These are phyloP conservation scores for Sporobolomyces roseus DNA, from an alignment of 768 basidiomycete genomes.

Conservation along the genomic window DNA sequence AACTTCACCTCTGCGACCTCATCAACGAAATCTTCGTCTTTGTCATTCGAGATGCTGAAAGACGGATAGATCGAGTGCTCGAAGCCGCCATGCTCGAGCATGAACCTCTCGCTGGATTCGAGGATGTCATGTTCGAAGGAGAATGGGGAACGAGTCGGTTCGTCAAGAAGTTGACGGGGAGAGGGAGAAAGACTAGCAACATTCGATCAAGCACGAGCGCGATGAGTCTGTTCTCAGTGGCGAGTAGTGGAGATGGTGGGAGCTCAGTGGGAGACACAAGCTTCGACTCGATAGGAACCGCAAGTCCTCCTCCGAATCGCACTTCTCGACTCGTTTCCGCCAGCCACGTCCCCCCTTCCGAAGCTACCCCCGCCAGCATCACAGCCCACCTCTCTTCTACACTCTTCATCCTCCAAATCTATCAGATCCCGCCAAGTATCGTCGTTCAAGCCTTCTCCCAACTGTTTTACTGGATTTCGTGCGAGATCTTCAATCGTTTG, in stretches of 20 bases:
- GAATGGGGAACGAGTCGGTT: conserved; percentile 64
- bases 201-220: conserved; percentile 22
- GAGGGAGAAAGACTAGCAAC: conserved; percentile 46
- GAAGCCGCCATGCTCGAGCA: conserved; percentile 79
- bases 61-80: conserved; percentile 77
- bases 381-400: conserved; percentile 78
- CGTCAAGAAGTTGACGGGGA: conserved; percentile 50
- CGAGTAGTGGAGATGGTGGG: conserved; percentile 7
- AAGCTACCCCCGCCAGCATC: conserved; percentile 54
- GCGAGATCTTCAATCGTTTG: conserved; percentile 56
- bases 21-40: conserved; percentile 95
- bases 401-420: conserved; percentile 73
- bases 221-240: conserved; percentile 29
- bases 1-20: conserved; percentile 82
- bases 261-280: neutral
- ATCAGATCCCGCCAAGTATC: conserved; percentile 80
- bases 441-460: conserved; percentile 92
- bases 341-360: neutral
- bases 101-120: conserved; percentile 67
- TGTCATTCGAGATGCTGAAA: conserved; percentile 86
- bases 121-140: conserved; percentile 84
- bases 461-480: conserved; percentile 96
- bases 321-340: conserved; percentile 20
- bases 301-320: too few species aligned
- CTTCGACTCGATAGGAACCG: conserved; percentile 6